These are phyloP conservation scores for Phytophthora macrochlamydospora DNA, from an alignment of 352 stramenopile species.

Conservation along the genomic window DNA sequence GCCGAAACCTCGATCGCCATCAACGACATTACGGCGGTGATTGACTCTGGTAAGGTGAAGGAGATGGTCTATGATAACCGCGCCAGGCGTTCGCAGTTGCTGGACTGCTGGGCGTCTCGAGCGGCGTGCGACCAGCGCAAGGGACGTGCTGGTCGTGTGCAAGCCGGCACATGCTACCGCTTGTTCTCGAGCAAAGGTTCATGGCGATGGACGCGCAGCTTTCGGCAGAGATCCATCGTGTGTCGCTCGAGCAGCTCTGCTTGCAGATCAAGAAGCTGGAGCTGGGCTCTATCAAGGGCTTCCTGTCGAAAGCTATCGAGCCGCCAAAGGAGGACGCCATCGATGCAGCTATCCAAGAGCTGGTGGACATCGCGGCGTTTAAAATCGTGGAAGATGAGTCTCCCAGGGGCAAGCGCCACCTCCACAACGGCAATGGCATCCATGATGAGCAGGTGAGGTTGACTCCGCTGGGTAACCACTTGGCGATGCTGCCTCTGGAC, in stretches of 20 bases:
- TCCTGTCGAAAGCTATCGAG: constrained; percentile 89
- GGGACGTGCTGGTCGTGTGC: constrained; percentile 81
- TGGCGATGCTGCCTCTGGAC: constrained; percentile 85
- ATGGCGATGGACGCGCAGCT: constrained; percentile 68
- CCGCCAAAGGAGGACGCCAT: constrained; percentile 92
- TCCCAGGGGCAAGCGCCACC: constrained; percentile 18
- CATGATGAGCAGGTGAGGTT: constrained; percentile 72
- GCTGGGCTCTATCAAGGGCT: constrained; percentile 72
- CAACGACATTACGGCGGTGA: constrained; percentile 86
- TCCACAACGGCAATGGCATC: constrained; percentile 1
- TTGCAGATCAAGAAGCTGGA: constrained; percentile 88
- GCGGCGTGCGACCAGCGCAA: constrained; percentile 85
- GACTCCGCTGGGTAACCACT: constrained; percentile 93
- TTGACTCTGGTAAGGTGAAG: constrained; percentile 88
- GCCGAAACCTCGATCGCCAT: constrained; percentile 92
- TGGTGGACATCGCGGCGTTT: constrained; percentile 92
- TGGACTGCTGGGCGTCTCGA: constrained; percentile 84
- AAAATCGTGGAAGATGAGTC: constrained; percentile 28
- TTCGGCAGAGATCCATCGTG: constrained; percentile 89
- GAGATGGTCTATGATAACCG: constrained; percentile 88
- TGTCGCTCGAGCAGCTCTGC: constrained; percentile 86
- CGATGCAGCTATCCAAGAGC: constrained; percentile 90
- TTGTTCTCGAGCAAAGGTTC: constrained; percentile 78
- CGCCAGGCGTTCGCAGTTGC: constrained; percentile 71
- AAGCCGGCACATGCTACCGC: constrained; percentile 78